Conservation (phyloP, 2,329 filamentous ascomycete species). For the Neoascochyta sp. region DNA sequence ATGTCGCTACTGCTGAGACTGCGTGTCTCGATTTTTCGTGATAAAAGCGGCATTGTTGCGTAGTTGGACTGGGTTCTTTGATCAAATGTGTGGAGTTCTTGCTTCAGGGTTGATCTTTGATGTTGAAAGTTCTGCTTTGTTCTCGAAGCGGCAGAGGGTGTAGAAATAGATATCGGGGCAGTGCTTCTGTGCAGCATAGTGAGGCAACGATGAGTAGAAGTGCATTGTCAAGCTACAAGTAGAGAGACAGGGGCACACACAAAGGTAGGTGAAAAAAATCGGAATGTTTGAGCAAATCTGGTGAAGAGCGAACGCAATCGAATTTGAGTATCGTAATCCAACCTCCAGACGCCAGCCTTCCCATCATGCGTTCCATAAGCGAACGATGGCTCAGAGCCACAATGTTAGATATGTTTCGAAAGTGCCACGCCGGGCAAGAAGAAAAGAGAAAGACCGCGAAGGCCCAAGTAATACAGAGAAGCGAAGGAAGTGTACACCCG, state of each 20-base stretch:
- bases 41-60: slow-evolving; percentile 6
- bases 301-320: slow-evolving; percentile 6
- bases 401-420: slow-evolving; percentile 3
- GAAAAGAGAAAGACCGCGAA: slow-evolving; percentile 5
- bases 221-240: not conserved
- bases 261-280: too few relatives aligned
- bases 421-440: slow-evolving; percentile 7
- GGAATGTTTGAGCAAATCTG: not conserved
- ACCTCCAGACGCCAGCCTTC: slow-evolving; percentile 19
- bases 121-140: too few relatives aligned
- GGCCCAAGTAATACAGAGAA: slow-evolving; percentile 22
- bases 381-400: slow-evolving; percentile 11
- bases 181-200: too few relatives aligned
- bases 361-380: slow-evolving; percentile 24
- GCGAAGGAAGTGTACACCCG: slow-evolving; percentile 18
- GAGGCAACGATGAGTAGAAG: slow-evolving; percentile 1
- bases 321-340: slow-evolving; percentile 25
- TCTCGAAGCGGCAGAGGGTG: too few relatives aligned
- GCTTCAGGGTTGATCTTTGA: too few relatives aligned
- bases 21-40: slow-evolving; percentile 12
- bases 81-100: slow-evolving; percentile 1
- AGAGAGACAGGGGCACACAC: too few relatives aligned
- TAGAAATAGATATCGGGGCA: too few relatives aligned
- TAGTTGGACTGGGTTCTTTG: not conserved
- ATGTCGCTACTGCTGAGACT: slow-evolving; percentile 22